Conservation (phyloP, 352 stramenopile species). For the Phytophthora pini region DNA sequence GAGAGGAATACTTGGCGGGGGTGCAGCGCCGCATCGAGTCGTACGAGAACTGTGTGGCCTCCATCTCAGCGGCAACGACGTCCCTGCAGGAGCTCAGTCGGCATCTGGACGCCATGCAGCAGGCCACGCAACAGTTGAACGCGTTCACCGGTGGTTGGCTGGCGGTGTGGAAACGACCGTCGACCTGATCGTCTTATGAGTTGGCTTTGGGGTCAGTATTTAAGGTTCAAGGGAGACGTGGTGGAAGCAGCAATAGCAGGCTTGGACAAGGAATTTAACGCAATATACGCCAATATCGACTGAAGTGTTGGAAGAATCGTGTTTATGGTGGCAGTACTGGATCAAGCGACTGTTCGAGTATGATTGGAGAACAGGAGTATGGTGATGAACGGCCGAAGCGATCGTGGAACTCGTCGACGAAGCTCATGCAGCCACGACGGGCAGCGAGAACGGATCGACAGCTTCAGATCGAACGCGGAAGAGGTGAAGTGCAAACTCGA, state of each 20-base stretch:
- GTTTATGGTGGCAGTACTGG: constrained; percentile 1
- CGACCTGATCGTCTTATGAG: constrained; percentile 14
- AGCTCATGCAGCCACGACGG: constrained; percentile 23
- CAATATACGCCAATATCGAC: constrained; percentile 9
- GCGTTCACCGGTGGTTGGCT: constrained; percentile 77
- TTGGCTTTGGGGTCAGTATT: constrained; percentile 27
- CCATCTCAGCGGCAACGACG: constrained; percentile 56
- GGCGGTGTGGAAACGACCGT: constrained; percentile 71
- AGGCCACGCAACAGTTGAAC: constrained; percentile 74
- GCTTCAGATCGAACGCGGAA: background rate
- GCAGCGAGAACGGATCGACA: background rate
- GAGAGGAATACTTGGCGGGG: constrained; percentile 52
- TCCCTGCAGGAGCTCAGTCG: constrained; percentile 73
- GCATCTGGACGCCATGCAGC: constrained; percentile 70
- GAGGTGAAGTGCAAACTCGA: constrained; percentile 4
- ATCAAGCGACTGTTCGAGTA: constrained; percentile 29
- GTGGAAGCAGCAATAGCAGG: background rate
- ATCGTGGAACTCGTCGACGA: constrained; percentile 63
- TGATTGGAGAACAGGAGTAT: constrained; percentile 18
- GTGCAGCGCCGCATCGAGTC: constrained; percentile 62
- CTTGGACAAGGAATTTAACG: constrained; percentile 4
- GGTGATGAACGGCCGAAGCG: constrained; percentile 19
- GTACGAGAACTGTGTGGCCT: constrained; percentile 69
- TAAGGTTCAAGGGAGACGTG: constrained; percentile 10
- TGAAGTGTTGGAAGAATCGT: background rate